Percentiles rank a stretch among this genome's conserved stretches.
These are phyloP conservation scores for Cladosporium sp. DNA, from an alignment of 2,329 filamentous ascomycete species.

Conservation along the genomic window DNA sequence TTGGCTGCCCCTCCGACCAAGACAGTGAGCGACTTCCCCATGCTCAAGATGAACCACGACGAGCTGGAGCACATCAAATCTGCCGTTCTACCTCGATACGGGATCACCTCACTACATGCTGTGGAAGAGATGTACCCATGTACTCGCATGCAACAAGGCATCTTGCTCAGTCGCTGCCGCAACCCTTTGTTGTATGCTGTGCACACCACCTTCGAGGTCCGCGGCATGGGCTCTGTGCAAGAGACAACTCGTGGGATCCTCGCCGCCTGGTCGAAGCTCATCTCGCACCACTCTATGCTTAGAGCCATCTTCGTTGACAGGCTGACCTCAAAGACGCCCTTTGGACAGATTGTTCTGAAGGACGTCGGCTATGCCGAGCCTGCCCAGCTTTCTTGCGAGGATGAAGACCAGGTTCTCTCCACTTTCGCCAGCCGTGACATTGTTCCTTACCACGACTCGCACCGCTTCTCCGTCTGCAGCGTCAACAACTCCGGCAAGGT, in stretches of 20 bases:
- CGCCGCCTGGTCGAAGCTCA: constrained; percentile 35
- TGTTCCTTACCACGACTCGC: constrained; percentile 16
- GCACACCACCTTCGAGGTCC: constrained; percentile 12
- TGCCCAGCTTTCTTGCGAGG: constrained; percentile 7
- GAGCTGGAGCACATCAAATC: constrained; percentile 10
- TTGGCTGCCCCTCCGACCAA: constrained; percentile 12
- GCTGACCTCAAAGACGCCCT: neutral
- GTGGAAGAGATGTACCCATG: constrained; percentile 19
- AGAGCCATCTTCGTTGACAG: constrained; percentile 40
- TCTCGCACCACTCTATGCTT: constrained; percentile 37
- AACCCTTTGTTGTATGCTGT: constrained; percentile 14
- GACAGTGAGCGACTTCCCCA: constrained; percentile 13
- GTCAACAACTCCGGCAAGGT: neutral
- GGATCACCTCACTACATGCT: constrained; percentile 10
- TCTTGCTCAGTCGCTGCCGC: constrained; percentile 16
- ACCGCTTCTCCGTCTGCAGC: constrained; percentile 16
- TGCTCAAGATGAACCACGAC: constrained; percentile 12
- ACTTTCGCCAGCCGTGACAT: constrained; percentile 14
- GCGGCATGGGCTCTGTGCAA: neutral
- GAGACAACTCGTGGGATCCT: neutral
- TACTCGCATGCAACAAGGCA: constrained; percentile 21
- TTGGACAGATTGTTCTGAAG: constrained; percentile 16
- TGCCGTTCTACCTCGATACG: constrained; percentile 7
- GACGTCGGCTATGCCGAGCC: constrained; percentile 11
- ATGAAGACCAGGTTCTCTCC: constrained; percentile 5